Evolutionary conservation across 1,139 yeast genomes (phyloP).

Genomic region (Magnusiomyces tetraspermus): DNA sequence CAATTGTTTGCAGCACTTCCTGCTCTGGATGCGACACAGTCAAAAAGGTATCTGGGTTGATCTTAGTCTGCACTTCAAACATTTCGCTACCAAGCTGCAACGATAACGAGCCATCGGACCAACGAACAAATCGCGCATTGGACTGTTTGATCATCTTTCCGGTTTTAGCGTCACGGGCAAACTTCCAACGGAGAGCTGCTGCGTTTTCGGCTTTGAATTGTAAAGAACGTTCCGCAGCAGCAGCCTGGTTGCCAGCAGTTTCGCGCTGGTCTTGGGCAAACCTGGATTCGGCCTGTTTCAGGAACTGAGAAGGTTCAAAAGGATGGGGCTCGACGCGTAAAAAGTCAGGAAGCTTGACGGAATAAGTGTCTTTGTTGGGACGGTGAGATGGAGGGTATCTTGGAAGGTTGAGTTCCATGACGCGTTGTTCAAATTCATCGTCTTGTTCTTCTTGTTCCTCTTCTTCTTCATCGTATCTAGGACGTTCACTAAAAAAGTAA

Average conservation of each 20-base stretch:
- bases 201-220: constrained; percentile 39
- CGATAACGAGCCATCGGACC: constrained; percentile 90
- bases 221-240: constrained; percentile 32
- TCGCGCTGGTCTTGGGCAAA: constrained; percentile 16
- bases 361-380: constrained; percentile 36
- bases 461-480: constrained; percentile 19
- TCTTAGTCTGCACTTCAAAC: constrained; percentile 60
- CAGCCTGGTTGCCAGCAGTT: constrained; percentile 37
- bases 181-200: constrained; percentile 89
- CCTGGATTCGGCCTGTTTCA: constrained; percentile 19
- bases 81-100: constrained; percentile 79
- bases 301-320: constrained; percentile 67
- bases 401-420: constrained; percentile 56
- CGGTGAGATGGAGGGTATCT: constrained; percentile 53
- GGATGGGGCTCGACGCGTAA: constrained; percentile 77
- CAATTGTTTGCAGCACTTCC: constrained; percentile 52
- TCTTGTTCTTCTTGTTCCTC: constrained; percentile 19
- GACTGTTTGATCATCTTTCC: constrained; percentile 48
- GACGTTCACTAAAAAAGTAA: constrained; percentile 2
- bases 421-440: constrained; percentile 37
- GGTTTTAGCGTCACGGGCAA: constrained; percentile 45
- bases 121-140: constrained; percentile 79
- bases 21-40: constrained; percentile 64
- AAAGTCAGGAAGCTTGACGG: constrained; percentile 72
- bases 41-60: constrained; percentile 64